Evolutionary conservation across 208 protist genomes (phyloP), one percentile per base, ranked within the genome.

Genomic region (Eutreptiella sp.): DNA sequence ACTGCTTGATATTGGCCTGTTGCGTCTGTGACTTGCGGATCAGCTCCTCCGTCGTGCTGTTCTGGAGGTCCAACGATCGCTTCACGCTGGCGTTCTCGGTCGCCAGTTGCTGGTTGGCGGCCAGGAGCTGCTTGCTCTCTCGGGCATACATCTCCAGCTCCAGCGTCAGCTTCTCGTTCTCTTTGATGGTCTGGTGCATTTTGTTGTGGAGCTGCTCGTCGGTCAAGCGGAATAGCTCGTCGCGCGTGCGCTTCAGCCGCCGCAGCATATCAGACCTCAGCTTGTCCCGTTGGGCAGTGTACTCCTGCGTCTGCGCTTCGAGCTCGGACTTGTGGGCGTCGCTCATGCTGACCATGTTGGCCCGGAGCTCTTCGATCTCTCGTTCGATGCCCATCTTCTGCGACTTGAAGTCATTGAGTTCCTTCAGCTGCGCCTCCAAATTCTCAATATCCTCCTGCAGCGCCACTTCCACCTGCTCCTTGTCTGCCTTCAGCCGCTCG

Each of bases 161-260:
- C 28, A 16, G 31, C 23, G 50, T 57, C 36, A 57, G 50, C 50
- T 57, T 57, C 23, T 57, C 50, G 28, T 57, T 57, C 23, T 57
- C 50, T 57, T 57, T 24, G 14, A 57, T 57, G 39, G 50, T 57
- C 28, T 57, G 50, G 21, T 57, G 50, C 14, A 33, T 57, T 26
- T 57, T 57, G n/a, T 24, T 57, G 21, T 57, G 50, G n/a, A 57
- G 50, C 14, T 57, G 50, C 31, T 57, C 50, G 14, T 57, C 50
- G 11, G 50, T 57, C n/a, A 57, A 33, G 21, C 39, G 33, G 36
- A 41, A 57, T 11, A 57, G 31, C 36, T 57, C 50, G 33, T 53
- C 21, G n/a, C 50, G 7, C n/a, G 50, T 57, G 21, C 39, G 33
- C 39, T 33, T 14, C 50, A 24, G 39, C 23, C 39, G 33, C 9